phyloP scores from a whole-genome alignment of 108 stramenopile species.

The Mediolabrus comicus region DNA sequence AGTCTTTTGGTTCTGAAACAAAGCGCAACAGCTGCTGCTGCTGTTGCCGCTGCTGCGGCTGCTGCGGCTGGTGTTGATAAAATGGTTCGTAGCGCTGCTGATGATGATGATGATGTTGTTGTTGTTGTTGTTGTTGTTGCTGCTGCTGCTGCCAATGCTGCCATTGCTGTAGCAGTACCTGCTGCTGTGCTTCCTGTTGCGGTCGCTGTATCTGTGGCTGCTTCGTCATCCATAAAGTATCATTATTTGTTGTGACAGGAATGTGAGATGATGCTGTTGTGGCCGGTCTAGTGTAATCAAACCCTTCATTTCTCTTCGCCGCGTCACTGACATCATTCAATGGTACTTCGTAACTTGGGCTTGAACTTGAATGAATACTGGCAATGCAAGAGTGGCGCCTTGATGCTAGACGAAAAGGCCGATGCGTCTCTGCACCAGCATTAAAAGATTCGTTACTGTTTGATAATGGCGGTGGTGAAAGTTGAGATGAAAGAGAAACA shows the following conservation, averaged over 20 bases:
- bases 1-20: no score
- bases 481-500: constrained; percentile 1
- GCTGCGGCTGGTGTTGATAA: constrained; percentile 7
- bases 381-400: not conserved
- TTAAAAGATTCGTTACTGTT: not conserved
- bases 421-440: not conserved
- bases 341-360: not conserved
- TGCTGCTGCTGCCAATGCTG: constrained; percentile 10
- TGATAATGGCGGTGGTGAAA: not conserved
- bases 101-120: constrained; percentile 9
- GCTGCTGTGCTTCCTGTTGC: constrained; percentile 5
- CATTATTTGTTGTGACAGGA: not conserved
- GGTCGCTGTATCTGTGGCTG: constrained; percentile 8
- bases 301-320: not conserved
- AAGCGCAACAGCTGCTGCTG: not conserved
- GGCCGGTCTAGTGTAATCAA: not conserved
- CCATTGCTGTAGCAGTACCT: not conserved
- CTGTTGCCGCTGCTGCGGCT: constrained; percentile 23
- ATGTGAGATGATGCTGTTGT: not conserved
- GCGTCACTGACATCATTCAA: not conserved
- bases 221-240: not conserved
- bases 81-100: constrained; percentile 15
- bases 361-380: not conserved
- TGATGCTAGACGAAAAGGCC: not conserved
- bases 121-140: constrained; percentile 10